Evolutionary conservation across 106 monocot species (phyloP).

Genomic region (Dioscorea dumetorum): DNA sequence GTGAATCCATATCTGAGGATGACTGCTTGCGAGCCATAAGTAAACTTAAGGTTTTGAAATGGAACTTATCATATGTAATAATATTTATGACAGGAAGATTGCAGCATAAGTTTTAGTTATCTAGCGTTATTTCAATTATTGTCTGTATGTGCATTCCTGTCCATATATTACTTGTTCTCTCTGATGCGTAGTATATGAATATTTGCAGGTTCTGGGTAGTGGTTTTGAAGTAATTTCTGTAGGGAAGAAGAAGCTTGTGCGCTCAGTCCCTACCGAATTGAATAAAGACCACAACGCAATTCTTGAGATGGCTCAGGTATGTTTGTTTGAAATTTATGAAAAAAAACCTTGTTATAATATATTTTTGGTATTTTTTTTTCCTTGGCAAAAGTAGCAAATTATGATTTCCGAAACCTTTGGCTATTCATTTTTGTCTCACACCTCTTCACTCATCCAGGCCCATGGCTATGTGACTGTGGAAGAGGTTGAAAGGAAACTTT

Average conservation of each 20-base stretch:
- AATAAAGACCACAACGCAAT: slow-evolving; percentile 97
- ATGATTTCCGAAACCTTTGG: no score
- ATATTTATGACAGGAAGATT: no score
- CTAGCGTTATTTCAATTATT: no score
- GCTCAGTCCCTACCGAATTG: slow-evolving; percentile 96
- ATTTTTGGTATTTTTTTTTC: not conserved
- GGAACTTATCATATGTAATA: not conserved
- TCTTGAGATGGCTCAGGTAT: slow-evolving; percentile 96
- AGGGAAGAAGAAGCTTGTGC: slow-evolving; percentile 82
- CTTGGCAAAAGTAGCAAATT: no score
- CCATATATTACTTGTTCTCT: not conserved
- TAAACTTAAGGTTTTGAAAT: slow-evolving; percentile 69
- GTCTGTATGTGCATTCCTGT: no score
- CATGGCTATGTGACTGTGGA: slow-evolving; percentile 81
- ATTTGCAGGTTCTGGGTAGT: slow-evolving; percentile 75
- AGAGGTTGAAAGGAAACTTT: slow-evolving; percentile 68
- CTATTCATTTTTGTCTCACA: not conserved
- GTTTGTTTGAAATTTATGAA: slow-evolving; percentile 22
- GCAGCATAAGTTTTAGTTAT: no score
- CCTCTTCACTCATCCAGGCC: slow-evolving; percentile 26
- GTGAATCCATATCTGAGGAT: slow-evolving; percentile 84
- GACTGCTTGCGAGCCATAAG: slow-evolving; percentile 95
- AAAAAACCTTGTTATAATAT: not conserved
- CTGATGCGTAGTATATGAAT: not conserved
- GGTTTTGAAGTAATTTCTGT: slow-evolving; percentile 94